Conservation (phyloP, 2,329 filamentous ascomycete species). For the Aspergillus sp. region DNA sequence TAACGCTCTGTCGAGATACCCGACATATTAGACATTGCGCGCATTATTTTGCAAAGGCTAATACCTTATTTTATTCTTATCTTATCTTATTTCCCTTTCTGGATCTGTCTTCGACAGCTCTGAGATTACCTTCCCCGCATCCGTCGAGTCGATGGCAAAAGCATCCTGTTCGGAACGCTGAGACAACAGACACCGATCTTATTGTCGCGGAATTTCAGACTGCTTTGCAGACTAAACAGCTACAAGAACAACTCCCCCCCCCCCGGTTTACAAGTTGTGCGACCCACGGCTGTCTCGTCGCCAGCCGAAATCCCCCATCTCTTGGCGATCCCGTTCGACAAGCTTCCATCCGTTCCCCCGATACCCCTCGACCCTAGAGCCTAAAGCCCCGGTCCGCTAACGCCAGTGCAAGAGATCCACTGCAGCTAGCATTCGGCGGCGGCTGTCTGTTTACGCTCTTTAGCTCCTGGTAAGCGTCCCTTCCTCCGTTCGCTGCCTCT, state of each 20-base stretch:
- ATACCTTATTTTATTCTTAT: background rate
- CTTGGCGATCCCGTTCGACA: conserved; percentile 12
- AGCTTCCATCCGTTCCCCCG: conserved; percentile 35
- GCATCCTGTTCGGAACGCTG: background rate
- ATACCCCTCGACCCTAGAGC: conserved; percentile 14
- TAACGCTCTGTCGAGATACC: background rate
- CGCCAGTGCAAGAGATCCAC: conserved; percentile 14
- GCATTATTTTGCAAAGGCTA: too few relatives aligned
- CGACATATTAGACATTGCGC: too few relatives aligned
- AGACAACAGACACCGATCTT: background rate
- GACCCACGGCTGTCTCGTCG: conserved; percentile 4
- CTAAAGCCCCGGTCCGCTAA: conserved; percentile 14
- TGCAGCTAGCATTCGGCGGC: conserved; percentile 6
- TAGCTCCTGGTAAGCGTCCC: conserved; percentile 18
- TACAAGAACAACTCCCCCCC: too few relatives aligned
- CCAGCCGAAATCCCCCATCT: conserved; percentile 1
- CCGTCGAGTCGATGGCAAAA: background rate
- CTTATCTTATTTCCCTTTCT: too few relatives aligned
- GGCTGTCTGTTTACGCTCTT: background rate
- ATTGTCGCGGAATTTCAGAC: too few relatives aligned
- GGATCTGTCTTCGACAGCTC: too few relatives aligned
- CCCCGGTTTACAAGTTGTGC: background rate
- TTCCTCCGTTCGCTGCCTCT: conserved; percentile 22
- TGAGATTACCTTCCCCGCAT: background rate
- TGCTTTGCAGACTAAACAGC: too few relatives aligned